phyloP scores from a whole-genome alignment of 768 basidiomycete species.

The Trametes elegans region DNA sequence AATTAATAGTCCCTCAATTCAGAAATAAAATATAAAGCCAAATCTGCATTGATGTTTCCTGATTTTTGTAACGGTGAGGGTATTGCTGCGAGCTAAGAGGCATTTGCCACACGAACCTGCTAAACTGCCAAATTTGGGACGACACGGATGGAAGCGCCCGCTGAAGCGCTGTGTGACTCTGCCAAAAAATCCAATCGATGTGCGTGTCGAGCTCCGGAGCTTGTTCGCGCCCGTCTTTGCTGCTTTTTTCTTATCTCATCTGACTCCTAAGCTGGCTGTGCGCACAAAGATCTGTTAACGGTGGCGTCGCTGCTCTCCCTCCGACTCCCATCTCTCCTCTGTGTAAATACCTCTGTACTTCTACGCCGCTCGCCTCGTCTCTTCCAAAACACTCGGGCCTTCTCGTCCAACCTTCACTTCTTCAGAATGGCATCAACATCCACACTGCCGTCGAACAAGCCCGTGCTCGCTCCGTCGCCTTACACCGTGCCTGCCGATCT shows the following conservation, averaged over 20 bases:
- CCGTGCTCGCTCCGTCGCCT: conserved; percentile 12
- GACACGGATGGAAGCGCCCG: conserved; percentile 2
- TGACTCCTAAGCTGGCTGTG: not conserved
- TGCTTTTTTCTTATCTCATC: not conserved
- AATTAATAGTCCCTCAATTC: no score
- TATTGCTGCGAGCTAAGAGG: no score
- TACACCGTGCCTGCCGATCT: conserved; percentile 24
- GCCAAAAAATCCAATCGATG: conserved; percentile 20
- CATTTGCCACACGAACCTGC: not conserved
- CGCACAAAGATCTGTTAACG: not conserved
- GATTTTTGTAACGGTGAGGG: no score
- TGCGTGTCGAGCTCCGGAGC: conserved; percentile 2
- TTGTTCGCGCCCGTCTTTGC: conserved; percentile 6
- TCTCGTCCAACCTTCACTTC: not conserved
- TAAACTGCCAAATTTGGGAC: conserved; percentile 1
- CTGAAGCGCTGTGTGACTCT: conserved; percentile 3
- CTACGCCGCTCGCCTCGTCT: not conserved
- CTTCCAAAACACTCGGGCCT: not conserved
- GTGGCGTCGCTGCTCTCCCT: conserved; percentile 10
- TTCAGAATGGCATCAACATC: conserved; percentile 14
- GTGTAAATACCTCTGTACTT: conserved; percentile 16
- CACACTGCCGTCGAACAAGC: conserved; percentile 5
- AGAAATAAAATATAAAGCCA: no score
- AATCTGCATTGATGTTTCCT: no score
- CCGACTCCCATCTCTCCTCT: conserved; percentile 15